Conservation (phyloP, 2,329 filamentous ascomycete species). For the Xylariaceae sp. region DNA sequence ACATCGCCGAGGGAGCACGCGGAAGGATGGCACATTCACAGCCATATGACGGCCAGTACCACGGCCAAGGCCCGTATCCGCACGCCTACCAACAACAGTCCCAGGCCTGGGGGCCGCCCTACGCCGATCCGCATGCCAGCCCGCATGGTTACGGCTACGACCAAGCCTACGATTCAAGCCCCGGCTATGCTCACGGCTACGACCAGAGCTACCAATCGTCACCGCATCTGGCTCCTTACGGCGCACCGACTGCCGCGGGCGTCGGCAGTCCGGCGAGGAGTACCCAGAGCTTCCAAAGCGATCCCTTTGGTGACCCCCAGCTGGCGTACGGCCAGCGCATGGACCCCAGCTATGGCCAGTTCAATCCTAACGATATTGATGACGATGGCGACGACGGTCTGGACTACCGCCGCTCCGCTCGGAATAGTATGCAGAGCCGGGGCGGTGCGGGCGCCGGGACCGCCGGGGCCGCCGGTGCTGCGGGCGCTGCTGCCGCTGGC, state of each 20-base stretch:
- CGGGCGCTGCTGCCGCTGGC: constrained; percentile 38
- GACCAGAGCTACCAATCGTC: constrained; percentile 32
- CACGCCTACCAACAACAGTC: constrained; percentile 13
- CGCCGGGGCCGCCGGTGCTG: constrained; percentile 37
- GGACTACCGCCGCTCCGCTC: constrained; percentile 42
- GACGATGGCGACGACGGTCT: constrained; percentile 88
- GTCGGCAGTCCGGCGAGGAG: constrained; percentile 43
- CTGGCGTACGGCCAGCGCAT: constrained; percentile 39
- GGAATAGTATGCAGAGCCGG: constrained; percentile 54
- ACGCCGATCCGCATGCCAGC: constrained; percentile 14
- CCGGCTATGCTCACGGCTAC: constrained; percentile 12
- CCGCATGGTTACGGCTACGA: constrained; percentile 13
- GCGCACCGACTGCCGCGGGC: constrained; percentile 22
- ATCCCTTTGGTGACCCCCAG: constrained; percentile 53
- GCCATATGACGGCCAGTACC: constrained; percentile 1
- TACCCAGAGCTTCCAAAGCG: constrained; percentile 48
- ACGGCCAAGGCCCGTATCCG: constrained; percentile 10
- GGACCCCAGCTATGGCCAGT: constrained; percentile 45
- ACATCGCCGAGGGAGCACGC: no score
- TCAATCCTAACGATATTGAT: constrained; percentile 72
- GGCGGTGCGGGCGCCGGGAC: constrained; percentile 37
- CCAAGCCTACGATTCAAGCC: constrained; percentile 14
- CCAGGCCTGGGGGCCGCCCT: constrained; percentile 7
- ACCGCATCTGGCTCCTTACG: constrained; percentile 33
- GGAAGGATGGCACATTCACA: no score